Percentiles rank a stretch among this genome's conserved stretches.
phyloP scores from a whole-genome alignment of 108 stramenopile species.

The Mayamaea pseudoterrestris region DNA sequence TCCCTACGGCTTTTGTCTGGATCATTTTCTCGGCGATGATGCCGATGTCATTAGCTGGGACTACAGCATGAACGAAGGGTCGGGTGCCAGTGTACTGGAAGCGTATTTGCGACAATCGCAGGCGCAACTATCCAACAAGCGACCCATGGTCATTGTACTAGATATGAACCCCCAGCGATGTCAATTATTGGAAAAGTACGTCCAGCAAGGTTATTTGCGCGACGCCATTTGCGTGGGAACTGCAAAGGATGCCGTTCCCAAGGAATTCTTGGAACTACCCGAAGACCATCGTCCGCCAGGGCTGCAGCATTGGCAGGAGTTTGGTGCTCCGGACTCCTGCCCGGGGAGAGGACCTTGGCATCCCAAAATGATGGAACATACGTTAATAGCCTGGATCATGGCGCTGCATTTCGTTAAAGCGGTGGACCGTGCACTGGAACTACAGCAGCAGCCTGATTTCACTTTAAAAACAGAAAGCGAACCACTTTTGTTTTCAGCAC shows the following conservation, averaged over 20 bases:
- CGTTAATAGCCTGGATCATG: slow-evolving; percentile 67
- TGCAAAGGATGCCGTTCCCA: slow-evolving; percentile 27
- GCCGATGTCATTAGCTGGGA: slow-evolving; percentile 66
- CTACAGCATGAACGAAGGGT: slow-evolving; percentile 48
- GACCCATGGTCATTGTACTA: slow-evolving; percentile 61
- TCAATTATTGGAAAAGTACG: slow-evolving; percentile 39
- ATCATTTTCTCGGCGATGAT: slow-evolving; percentile 32
- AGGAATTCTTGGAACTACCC: slow-evolving; percentile 16
- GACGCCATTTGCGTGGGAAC: slow-evolving; percentile 52
- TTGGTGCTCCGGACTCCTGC: slow-evolving; percentile 59
- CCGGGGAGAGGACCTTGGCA: slow-evolving; percentile 79
- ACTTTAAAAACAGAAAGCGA: neutral
- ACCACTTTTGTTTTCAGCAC: neutral
- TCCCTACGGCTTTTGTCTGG: slow-evolving; percentile 63
- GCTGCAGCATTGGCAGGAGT: slow-evolving; percentile 69
- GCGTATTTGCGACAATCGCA: slow-evolving; percentile 56
- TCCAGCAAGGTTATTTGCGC: slow-evolving; percentile 28
- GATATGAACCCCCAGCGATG: slow-evolving; percentile 40
- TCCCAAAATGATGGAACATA: slow-evolving; percentile 70
- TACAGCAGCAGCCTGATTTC: neutral
- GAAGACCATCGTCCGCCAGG: slow-evolving; percentile 35
- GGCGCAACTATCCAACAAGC: slow-evolving; percentile 21
- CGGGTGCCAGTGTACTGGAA: slow-evolving; percentile 52
- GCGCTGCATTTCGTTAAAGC: slow-evolving; percentile 71
- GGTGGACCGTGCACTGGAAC: slow-evolving; percentile 35